A percentile compares a stretch with the other conserved stretches of the same genome.
Conservation (phyloP, 306 rosid species). For the Carpinus viminea region DNA sequence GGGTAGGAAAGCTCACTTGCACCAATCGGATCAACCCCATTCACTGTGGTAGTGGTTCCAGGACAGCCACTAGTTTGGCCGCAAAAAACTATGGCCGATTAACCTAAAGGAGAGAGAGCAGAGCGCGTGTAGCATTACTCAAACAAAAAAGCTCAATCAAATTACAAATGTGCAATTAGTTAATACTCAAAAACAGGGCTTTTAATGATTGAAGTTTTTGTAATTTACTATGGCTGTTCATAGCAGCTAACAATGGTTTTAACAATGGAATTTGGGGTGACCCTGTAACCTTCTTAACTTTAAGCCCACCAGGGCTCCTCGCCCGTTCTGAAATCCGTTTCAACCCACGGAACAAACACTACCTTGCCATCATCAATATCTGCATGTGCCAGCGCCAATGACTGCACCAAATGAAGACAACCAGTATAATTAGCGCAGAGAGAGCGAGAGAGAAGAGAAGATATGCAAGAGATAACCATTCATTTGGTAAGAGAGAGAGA, state of each 20-base stretch:
- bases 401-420: neutral
- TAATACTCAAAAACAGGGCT: neutral
- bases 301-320: neutral
- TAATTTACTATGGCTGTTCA: neutral
- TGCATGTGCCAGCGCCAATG: neutral
- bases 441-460: neutral
- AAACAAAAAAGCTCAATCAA: neutral
- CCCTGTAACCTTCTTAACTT: neutral
- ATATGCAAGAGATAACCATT: neutral
- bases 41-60: too few relatives aligned
- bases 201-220: neutral
- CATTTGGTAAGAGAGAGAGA: neutral
- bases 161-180: neutral
- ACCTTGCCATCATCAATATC: neutral
- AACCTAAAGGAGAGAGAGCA: too few relatives aligned
- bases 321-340: constrained; percentile 1
- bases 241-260: neutral
- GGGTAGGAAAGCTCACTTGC: too few relatives aligned
- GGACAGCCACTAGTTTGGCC: too few relatives aligned
- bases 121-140: too few relatives aligned
- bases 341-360: constrained; percentile 2
- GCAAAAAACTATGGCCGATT: too few relatives aligned
- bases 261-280: neutral
- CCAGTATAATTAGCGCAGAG: neutral
- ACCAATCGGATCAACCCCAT: too few relatives aligned